Evolutionary conservation across 2,329 filamentous ascomycete species (phyloP), one percentile per base, ranked within the genome.

Genomic region (Pseudocercospora fuligena): DNA sequence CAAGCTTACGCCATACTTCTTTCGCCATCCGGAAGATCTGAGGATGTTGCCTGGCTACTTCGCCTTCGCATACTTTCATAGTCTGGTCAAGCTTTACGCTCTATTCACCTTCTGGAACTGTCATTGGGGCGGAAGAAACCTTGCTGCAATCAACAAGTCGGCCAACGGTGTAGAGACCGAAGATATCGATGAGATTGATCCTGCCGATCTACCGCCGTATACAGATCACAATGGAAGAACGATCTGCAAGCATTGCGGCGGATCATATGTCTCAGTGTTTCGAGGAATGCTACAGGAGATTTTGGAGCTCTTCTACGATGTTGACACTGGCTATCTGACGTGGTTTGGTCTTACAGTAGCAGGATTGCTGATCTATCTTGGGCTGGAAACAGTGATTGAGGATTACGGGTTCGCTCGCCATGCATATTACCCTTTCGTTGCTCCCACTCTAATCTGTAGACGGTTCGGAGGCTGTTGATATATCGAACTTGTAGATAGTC

Each of bases 21-120:
- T 54, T 6, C 33, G 66, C 11, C 60, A 61, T 58, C 63, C 63
- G 3, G 63, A 65, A 29, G 63, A 68, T 23, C 33, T 66, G 51
- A 21, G 47, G 11, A 61, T 68, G 47, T 19, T 66, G 14, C 60
- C 56, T 12, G 54, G 51, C 16, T 66, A 67, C 49, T 54, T 67
- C 31, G 47, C 43, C 3, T 64, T 61, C 31, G 65, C 56, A 5
- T 64, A 67, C 46, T 61, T 43, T n/a, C 65, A 66, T 57, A 64
- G 46, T 40, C 57, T 63, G 31, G 49, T 64, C n/a, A 67, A 64
- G 33, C 61, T 64, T 8, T 64, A 61, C 12, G 65, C 65, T 12
- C 7, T 63, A 6, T 33, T 61, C 5, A 66, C 64, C 3, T 66
- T 66, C 31, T 66, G 56, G 54, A 63, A 67, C 25, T 67, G 61